phyloP scores from a whole-genome alignment of 2,329 filamentous ascomycete genomes.

The Diaporthe sp. region DNA sequence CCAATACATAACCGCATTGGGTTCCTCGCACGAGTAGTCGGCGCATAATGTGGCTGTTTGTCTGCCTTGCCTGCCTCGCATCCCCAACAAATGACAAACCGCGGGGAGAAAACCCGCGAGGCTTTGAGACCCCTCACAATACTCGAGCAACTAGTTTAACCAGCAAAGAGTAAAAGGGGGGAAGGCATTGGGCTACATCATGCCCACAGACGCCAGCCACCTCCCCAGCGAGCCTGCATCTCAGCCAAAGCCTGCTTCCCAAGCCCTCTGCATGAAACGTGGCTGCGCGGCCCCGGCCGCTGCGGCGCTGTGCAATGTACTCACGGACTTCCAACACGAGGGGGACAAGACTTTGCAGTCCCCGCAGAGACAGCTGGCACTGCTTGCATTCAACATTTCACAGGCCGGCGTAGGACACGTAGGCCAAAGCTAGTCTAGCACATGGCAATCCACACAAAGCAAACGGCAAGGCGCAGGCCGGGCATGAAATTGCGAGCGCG shows the following conservation, averaged over 20 bases:
- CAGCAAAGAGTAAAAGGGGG: background rate
- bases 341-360: background rate
- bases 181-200: background rate
- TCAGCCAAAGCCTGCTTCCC: background rate
- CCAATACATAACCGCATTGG: slow-evolving; percentile 2
- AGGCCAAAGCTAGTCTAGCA: background rate
- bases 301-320: background rate
- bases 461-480: slow-evolving; percentile 1
- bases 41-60: slow-evolving; percentile 4
- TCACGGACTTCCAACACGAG: background rate
- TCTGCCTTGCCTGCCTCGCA: background rate
- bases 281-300: slow-evolving; percentile 21
- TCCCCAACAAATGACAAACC: background rate
- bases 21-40: background rate
- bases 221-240: background rate
- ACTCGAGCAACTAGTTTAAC: slow-evolving; percentile 11
- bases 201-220: slow-evolving; percentile 6
- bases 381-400: background rate
- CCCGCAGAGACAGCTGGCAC: background rate
- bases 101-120: background rate
- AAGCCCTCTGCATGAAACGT: slow-evolving; percentile 2
- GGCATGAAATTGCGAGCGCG: slow-evolving; percentile 16
- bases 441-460: background rate
- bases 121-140: background rate
- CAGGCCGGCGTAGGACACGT: background rate